Base-by-base conservation (phyloP, 2,329 filamentous ascomycete genomes). In the Rutstroemia sp. region DNA sequence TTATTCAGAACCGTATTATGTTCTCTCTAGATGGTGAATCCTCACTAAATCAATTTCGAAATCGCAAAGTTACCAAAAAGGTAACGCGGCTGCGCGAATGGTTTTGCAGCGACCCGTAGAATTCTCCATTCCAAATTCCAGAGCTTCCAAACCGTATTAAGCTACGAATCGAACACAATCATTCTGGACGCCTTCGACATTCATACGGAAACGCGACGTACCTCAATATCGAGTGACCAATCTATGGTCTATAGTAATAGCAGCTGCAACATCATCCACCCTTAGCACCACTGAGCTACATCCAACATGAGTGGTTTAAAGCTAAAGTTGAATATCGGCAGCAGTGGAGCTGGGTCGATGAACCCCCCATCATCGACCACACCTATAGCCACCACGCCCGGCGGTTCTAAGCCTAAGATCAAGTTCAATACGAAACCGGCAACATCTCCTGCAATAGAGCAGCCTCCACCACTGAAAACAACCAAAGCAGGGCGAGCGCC, bases 401-500 rank as follows among this genome's bases (percentile, higher is more conserved):
- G 65, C 41, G 62, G 60, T 48, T 60, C 58, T 5, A 56, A 54
- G 47, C 58, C 57, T n/a, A 71, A 73, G 52, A 44, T 73, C 52
- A 68, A 64, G 54, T 48, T 68, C 45, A 61, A 49, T 17, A 62
- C 59, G 14, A 65, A 63, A 34, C 58, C 64, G 48, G 65, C 63
- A 58, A 60, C 48, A 57, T 55, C 25, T 39, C 56, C 58, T 46
- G 53, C 54, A 51, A 56, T 60, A 21, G 50, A 63, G 5, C 53
- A 34, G 9, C 30, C 9, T 14, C 30, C 63, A 30, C 63, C 57
- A 56, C 61, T 59, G 30, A 69, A 64, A 41, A 84, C 79, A 67
- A 83, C 80, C 2, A 86, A 86, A 65, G 79, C 81, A 14, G 82
- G 81, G 12, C 73, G 82, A 46, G 74, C 80, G 25, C 73, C 79